Evolutionary conservation across 345 rosid genomes (phyloP).

Genomic region (Heritiera littoralis): DNA sequence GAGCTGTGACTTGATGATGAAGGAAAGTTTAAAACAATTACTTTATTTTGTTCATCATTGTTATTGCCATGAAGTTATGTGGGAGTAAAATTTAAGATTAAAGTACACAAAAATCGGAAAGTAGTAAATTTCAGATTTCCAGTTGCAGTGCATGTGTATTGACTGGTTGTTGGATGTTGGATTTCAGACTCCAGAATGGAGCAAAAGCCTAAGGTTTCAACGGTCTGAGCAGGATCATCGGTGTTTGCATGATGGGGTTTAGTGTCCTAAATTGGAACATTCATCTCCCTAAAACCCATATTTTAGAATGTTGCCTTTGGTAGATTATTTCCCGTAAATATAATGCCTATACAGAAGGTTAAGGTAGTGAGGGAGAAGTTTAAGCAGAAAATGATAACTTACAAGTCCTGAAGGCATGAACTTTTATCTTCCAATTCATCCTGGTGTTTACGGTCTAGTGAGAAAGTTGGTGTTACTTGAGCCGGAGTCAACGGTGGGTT

Average conservation of each 20-base stretch:
- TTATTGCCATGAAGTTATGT: no score
- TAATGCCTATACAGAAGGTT: background rate
- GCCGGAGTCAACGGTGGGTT: background rate
- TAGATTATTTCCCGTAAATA: background rate
- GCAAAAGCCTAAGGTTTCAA: background rate
- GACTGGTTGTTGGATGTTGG: background rate
- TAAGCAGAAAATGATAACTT: constrained; percentile 18
- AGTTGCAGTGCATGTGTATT: background rate
- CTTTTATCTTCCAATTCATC: constrained; percentile 24
- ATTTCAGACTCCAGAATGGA: background rate
- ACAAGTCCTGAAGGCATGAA: constrained; percentile 43
- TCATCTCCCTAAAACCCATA: background rate
- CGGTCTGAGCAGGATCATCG: background rate
- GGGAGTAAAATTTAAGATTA: no score
- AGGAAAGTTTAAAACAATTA: no score
- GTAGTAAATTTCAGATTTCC: background rate
- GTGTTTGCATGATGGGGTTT: background rate
- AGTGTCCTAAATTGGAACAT: background rate
- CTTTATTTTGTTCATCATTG: no score
- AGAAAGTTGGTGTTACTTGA: constrained; percentile 20
- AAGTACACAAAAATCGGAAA: no score
- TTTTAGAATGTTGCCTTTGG: no score
- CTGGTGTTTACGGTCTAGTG: constrained; percentile 26
- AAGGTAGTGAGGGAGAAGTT: no score
- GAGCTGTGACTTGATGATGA: no score